Base-by-base conservation (phyloP, 495 filamentous ascomycete species). In the Daldinia decipiens region DNA sequence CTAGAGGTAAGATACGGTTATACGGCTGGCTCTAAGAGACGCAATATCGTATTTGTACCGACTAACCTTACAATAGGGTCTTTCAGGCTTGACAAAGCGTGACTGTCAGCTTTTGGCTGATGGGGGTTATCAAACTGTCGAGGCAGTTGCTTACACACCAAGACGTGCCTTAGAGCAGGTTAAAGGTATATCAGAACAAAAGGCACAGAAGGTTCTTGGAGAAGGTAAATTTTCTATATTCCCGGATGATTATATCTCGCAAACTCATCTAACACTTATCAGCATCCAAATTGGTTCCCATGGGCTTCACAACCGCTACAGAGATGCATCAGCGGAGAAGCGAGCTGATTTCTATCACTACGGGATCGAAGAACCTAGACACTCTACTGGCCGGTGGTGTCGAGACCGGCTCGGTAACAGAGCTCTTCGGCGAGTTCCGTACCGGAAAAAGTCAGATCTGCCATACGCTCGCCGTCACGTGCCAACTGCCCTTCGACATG, bases 281-380 rank as follows among this genome's bases (percentile, higher is more conserved):
- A 96, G 95, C 95, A 26, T 93, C 93, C 15, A 98, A 97, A 79
- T 86, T 98, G 40, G 95, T 99, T 0, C 95, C 95, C 0, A 97
- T 99, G 93, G 95, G 95, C 9, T 99, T 99, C 77, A 99, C 95
- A 6, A 99, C 95, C 0, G 95, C 95, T n/a, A 99, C 95, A 0
- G 95, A 99, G 82, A 99, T 99, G 96, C 95, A 99, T 74, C 93
- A 93, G 52, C 89, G 95, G 64, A 89, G 95, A 77, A 97, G 92
- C 77, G 95, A 98, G 77, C 86, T 99, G 56, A 99, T 99, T 67
- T 98, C 94, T 4, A 94, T 99, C 67, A 98, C 96, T 11, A 99
- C 95, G 0, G 95, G 95, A 29, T 98, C 95, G 7, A 99, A 99
- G 81, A 92, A 97, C 71, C 86, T 99, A 11, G 95, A 99, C 74